Evolutionary conservation across 352 stramenopile genomes (phyloP).

Genomic region (Globisporangium orthogonon): DNA sequence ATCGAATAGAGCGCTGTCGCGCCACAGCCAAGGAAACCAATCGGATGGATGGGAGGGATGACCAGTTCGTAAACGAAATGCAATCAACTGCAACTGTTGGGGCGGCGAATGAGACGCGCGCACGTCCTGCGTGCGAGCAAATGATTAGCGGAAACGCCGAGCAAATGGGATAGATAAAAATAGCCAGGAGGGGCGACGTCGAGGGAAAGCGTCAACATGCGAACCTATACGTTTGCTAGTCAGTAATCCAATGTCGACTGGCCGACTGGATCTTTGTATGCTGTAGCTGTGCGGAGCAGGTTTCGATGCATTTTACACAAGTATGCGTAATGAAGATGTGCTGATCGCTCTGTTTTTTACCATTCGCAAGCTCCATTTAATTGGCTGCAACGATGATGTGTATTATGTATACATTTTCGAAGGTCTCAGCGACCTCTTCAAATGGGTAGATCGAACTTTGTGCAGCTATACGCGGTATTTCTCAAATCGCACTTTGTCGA

Average conservation of each 20-base stretch:
- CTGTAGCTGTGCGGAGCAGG: too few relatives aligned
- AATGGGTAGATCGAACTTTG: too few relatives aligned
- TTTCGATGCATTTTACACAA: neutral
- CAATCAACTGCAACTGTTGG: neutral
- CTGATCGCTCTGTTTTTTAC: neutral
- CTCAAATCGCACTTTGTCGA: too few relatives aligned
- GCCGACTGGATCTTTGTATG: neutral
- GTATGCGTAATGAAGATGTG: neutral
- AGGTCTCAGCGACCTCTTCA: too few relatives aligned
- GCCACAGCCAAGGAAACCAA: neutral
- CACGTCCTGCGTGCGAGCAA: neutral
- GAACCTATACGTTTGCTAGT: neutral
- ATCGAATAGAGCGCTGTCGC: neutral
- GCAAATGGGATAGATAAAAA: neutral
- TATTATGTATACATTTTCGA: too few relatives aligned
- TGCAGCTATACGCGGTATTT: too few relatives aligned
- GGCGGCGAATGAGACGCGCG: neutral
- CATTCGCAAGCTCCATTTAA: neutral
- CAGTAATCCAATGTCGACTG: neutral
- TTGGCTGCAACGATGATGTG: too few relatives aligned
- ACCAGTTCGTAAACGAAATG: neutral
- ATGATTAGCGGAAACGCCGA: neutral
- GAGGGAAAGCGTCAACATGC: neutral
- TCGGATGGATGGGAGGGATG: neutral
- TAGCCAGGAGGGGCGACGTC: neutral